Evolutionary conservation across 2,329 filamentous ascomycete genomes (phyloP).

Genomic region (Penicillium corylophilum): DNA sequence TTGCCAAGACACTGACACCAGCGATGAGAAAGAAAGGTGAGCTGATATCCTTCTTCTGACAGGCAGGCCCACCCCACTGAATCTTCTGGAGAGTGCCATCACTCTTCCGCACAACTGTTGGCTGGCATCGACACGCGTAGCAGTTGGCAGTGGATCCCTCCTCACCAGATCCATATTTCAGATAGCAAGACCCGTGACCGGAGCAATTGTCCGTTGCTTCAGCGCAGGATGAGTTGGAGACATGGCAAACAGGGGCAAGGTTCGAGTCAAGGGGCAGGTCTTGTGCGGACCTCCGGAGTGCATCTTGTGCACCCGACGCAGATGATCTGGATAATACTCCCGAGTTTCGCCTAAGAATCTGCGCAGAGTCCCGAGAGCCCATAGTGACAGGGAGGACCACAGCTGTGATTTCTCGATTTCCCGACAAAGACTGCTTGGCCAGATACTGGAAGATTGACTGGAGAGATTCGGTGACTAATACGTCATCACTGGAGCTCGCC

Average conservation of each 20-base stretch:
- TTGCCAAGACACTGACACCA: slow-evolving; percentile 68
- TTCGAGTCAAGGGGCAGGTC: slow-evolving; percentile 40
- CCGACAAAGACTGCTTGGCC: slow-evolving; percentile 25
- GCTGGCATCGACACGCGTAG: slow-evolving; percentile 74
- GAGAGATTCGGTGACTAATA: slow-evolving; percentile 45
- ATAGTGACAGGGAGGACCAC: slow-evolving; percentile 50
- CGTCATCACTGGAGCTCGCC: slow-evolving; percentile 5
- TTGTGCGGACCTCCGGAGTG: slow-evolving; percentile 19
- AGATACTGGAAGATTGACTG: slow-evolving; percentile 48
- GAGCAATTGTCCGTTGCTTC: slow-evolving; percentile 75
- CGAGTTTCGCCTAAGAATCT: slow-evolving; percentile 1
- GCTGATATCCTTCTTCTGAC: slow-evolving; percentile 89
- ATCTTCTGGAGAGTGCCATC: slow-evolving; percentile 59
- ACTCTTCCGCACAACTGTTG: slow-evolving; percentile 52
- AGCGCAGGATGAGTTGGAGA: slow-evolving; percentile 65
- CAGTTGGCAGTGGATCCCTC: slow-evolving; percentile 54
- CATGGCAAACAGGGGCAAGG: slow-evolving; percentile 72
- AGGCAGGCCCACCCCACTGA: slow-evolving; percentile 80
- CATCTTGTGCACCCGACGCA: background rate
- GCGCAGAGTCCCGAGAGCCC: background rate
- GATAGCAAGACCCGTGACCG: slow-evolving; percentile 72
- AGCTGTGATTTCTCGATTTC: slow-evolving; percentile 56
- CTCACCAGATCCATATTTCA: slow-evolving; percentile 57
- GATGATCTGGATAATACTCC: background rate
- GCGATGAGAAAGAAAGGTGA: slow-evolving; percentile 84